Evolutionary conservation across 306 rosid species (phyloP).

Genomic region (Acacia acuminata): DNA sequence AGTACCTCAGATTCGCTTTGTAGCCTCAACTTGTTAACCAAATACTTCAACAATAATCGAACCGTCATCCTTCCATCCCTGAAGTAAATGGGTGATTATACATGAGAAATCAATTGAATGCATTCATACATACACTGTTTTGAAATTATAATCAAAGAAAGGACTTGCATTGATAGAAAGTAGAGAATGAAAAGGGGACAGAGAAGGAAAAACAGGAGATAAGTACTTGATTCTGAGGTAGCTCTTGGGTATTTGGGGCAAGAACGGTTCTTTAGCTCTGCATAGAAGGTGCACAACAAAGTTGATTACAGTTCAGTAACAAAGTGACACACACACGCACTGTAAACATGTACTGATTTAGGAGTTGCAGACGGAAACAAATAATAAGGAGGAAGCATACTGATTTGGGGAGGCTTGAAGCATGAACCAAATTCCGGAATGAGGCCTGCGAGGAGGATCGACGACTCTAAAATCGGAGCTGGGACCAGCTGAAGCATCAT

Average conservation of each 20-base stretch:
- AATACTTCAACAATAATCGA: conserved; percentile 83
- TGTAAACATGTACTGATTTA: not conserved
- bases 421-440: conserved; percentile 94
- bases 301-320: not conserved
- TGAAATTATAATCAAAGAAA: not conserved
- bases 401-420: conserved; percentile 89
- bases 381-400: conserved; percentile 32
- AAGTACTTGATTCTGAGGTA: conserved; percentile 89
- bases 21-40: conserved; percentile 79
- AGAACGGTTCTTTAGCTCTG: conserved; percentile 78
- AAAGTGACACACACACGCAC: not conserved
- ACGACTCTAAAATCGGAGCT: conserved; percentile 68
- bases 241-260: conserved; percentile 92
- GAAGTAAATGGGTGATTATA: conserved; percentile 14
- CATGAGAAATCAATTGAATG: not conserved
- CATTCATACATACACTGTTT: conserved; percentile 2
- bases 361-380: not conserved
- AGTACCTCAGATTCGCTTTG: conserved; percentile 95
- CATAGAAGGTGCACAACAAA: conserved; percentile 41
- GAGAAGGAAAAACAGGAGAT: not conserved
- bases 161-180: not conserved
- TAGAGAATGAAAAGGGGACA: not conserved
- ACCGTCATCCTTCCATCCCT: conserved; percentile 97
- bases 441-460: conserved; percentile 86
- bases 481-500: conserved; percentile 57